phyloP scores from a whole-genome alignment of 169 alveolate species.

The Ichthyophthirius multifiliis region DNA sequence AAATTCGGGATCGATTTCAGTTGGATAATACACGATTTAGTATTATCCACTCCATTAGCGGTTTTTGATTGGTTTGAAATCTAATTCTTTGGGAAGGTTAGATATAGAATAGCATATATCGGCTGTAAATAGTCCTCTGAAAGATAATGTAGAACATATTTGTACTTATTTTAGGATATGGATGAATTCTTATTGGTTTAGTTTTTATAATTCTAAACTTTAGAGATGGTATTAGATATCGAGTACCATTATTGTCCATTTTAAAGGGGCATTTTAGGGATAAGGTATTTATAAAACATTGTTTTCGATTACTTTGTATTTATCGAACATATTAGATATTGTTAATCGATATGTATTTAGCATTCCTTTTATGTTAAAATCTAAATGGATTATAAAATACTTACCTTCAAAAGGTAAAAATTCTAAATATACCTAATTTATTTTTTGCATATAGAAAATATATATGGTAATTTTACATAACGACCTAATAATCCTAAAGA shows the following conservation, averaged over 20 bases:
- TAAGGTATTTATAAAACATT: slow-evolving; percentile 50
- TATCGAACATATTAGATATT: slow-evolving; percentile 66
- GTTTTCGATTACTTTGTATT: slow-evolving; percentile 54
- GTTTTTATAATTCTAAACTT: slow-evolving; percentile 15
- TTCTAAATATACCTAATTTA: slow-evolving; percentile 53
- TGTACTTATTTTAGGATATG: slow-evolving; percentile 58
- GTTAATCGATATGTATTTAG: slow-evolving; percentile 57
- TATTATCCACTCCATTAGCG: slow-evolving; percentile 23
- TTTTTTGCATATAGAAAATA: no score
- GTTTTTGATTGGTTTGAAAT: slow-evolving; percentile 33
- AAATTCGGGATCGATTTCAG: slow-evolving; percentile 2
- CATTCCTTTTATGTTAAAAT: slow-evolving; percentile 49
- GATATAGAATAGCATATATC: slow-evolving; percentile 62
- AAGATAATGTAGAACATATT: slow-evolving; percentile 56
- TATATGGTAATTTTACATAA: slow-evolving; percentile 23
- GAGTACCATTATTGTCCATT: slow-evolving; percentile 64
- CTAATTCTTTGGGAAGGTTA: slow-evolving; percentile 64
- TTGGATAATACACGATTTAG: slow-evolving; percentile 1
- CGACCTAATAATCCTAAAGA: slow-evolving; percentile 71
- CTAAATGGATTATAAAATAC: slow-evolving; percentile 76
- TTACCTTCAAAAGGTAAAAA: slow-evolving; percentile 56
- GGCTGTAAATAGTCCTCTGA: slow-evolving; percentile 74
- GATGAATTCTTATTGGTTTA: slow-evolving; percentile 18
- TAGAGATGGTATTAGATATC: slow-evolving; percentile 37
- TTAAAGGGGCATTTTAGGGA: slow-evolving; percentile 45